phyloP scores from a whole-genome alignment of 2,329 filamentous ascomycete genomes.

The Fusarium citri region DNA sequence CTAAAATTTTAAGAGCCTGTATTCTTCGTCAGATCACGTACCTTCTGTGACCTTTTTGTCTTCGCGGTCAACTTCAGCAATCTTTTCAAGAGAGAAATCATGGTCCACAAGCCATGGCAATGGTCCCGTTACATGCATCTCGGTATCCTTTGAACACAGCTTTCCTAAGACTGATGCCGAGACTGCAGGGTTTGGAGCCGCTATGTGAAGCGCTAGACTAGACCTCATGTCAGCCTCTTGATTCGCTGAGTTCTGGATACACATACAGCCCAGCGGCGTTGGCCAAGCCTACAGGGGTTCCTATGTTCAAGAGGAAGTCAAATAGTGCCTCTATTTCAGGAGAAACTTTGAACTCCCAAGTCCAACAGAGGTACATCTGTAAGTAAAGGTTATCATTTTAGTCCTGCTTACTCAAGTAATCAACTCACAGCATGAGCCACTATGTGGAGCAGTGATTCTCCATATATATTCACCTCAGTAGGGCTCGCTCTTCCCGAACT shows the following conservation, averaged over 20 bases:
- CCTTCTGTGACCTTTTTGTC: accelerated
- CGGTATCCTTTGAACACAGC: background rate
- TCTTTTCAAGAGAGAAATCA: accelerated
- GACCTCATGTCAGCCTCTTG: accelerated
- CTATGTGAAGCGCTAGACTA: background rate
- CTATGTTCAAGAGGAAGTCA: too few relatives aligned
- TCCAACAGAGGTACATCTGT: too few relatives aligned
- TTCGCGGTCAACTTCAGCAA: background rate
- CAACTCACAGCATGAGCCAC: accelerated
- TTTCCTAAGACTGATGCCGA: accelerated
- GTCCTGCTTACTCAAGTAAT: accelerated
- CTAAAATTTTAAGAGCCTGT: background rate
- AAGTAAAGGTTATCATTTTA: too few relatives aligned
- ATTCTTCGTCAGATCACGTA: accelerated
- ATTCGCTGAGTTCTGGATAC: accelerated
- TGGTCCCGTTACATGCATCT: accelerated
- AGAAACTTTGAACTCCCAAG: too few relatives aligned
- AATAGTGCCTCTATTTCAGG: too few relatives aligned
- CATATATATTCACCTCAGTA: too few relatives aligned
- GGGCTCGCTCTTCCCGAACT: background rate
- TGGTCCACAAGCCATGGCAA: accelerated
- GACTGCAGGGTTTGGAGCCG: accelerated
- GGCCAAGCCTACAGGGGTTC: background rate
- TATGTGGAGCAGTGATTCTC: background rate
- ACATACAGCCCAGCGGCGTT: accelerated